Evolutionary conservation across 371 early-diverging fungal genomes (phyloP), one percentile per base, ranked within the genome.

Genomic region (Mucor irregularis): DNA sequence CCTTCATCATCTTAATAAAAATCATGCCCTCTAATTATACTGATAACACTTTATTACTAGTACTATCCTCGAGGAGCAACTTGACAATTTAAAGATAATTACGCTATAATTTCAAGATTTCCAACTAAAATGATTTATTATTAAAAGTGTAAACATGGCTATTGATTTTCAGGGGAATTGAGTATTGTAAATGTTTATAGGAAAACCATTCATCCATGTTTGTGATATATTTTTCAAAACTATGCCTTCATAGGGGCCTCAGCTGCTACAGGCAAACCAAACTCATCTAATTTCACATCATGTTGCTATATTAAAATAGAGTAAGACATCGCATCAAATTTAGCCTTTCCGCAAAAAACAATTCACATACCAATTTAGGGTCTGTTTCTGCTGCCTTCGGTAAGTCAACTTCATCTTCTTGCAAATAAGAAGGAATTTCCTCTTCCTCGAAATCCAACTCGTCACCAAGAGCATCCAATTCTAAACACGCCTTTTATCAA

Each of bases 401-500:
- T 38, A 82, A 68, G 5, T 77, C 76, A 10, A 64, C 25, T 7
- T 68, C 69, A 6, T 68, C 56, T 22, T 85, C 85, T 49, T 86
- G 86, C 19, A 88, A 63, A 62, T 88, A 88, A 14, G 84, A 83
- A 5, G 88, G 88, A 31, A 85, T 74, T 61, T 81, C 87, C 37
- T 89, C 93, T 33, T 91, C 91, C 43, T 94, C 94, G 55, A 90
- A 80, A 13, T 70, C 69, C 47, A 95, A 59, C 45, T 97, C 97
- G 62, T 94, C 94, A 6, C 93, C 94, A 53, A 97, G 82, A 0
- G 96, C 97, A 61, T 97, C 96, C 75, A 98, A 73, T 80, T 98
- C 98, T 82, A 64, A 9, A 28, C 14, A 3, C 11, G 39, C 3
- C 28, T 19, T 30, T 44, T 11, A 49, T 19, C 2, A 21, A 9